Percentiles rank a stretch among this genome's conserved stretches.
Evolutionary conservation across 768 basidiomycete genomes (phyloP).

Genomic region (Lepiota venenata): DNA sequence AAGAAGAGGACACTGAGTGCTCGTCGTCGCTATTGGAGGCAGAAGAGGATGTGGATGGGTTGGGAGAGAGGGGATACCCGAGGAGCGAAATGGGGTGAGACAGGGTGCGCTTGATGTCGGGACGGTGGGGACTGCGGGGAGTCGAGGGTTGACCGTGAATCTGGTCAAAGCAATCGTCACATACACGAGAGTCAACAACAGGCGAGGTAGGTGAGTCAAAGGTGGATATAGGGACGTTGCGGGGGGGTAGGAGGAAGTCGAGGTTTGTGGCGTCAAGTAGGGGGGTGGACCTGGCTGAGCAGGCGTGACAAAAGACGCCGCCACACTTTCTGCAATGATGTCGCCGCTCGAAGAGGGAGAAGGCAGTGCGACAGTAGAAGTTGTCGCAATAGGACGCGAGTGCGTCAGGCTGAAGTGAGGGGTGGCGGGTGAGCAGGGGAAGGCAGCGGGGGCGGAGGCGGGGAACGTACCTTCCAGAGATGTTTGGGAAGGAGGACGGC

Average conservation of each 20-base stretch:
- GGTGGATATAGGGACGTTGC: constrained; percentile 52
- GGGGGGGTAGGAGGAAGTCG: constrained; percentile 67
- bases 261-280: constrained; percentile 75
- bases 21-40: constrained; percentile 22
- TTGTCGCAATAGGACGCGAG: constrained; percentile 66
- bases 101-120: constrained; percentile 30
- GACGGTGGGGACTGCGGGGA: constrained; percentile 37
- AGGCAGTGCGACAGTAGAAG: constrained; percentile 62
- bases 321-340: constrained; percentile 88
- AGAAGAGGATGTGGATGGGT: constrained; percentile 21
- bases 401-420: constrained; percentile 53
- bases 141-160: constrained; percentile 55
- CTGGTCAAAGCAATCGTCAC: constrained; percentile 75
- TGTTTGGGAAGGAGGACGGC: constrained; percentile 67
- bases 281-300: constrained; percentile 54
- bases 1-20: constrained; percentile 28
- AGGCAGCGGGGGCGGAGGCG: constrained; percentile 4
- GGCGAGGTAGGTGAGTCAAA: constrained; percentile 63
- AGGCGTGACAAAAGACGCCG: constrained; percentile 67
- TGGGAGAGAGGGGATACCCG: constrained; percentile 30
- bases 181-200: constrained; percentile 58
- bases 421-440: constrained; percentile 18
- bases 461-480: constrained; percentile 66
- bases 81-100: constrained; percentile 39
- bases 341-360: constrained; percentile 69